Conservation (phyloP, 352 stramenopile genomes). For the Pythium volutum region DNA sequence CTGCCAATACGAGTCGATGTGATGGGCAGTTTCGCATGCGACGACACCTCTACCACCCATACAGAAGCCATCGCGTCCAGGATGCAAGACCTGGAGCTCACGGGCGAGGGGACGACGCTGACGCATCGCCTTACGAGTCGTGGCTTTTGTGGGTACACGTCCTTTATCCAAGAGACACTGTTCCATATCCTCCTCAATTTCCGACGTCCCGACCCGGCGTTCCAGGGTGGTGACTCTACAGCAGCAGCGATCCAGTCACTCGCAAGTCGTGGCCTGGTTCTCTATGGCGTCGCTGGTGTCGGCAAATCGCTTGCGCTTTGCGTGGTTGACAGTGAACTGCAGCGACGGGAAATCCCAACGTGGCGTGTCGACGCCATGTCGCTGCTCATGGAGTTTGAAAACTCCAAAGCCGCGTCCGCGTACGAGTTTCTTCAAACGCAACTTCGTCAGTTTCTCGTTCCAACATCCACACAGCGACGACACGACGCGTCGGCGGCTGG, state of each 20-base stretch:
- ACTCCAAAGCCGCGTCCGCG: slow-evolving; percentile 35
- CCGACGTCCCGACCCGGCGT: neutral
- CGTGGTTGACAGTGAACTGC: slow-evolving; percentile 29
- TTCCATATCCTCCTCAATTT: slow-evolving; percentile 51
- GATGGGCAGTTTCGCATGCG: neutral
- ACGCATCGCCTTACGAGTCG: slow-evolving; percentile 25
- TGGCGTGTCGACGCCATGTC: slow-evolving; percentile 43
- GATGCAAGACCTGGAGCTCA: slow-evolving; percentile 12
- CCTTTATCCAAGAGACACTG: slow-evolving; percentile 47
- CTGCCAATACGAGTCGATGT: slow-evolving; percentile 13
- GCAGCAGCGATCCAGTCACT: slow-evolving; percentile 25
- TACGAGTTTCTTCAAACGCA: slow-evolving; percentile 58
- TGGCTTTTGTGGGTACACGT: slow-evolving; percentile 54
- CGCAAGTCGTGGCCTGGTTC: slow-evolving; percentile 48
- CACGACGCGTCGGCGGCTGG: slow-evolving; percentile 12
- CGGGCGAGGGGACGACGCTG: slow-evolving; percentile 22
- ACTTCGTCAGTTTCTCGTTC: slow-evolving; percentile 31
- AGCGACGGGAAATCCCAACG: slow-evolving; percentile 12
- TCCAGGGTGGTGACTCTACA: neutral
- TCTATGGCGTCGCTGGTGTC: slow-evolving; percentile 60
- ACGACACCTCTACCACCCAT: neutral
- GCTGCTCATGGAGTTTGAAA: slow-evolving; percentile 56
- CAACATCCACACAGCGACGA: slow-evolving; percentile 10
- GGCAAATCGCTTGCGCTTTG: slow-evolving; percentile 58
- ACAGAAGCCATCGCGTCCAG: slow-evolving; percentile 7